Evolutionary conservation across 371 early-diverging fungal species (phyloP).

Genomic region (Conidiobolus incongruus): DNA sequence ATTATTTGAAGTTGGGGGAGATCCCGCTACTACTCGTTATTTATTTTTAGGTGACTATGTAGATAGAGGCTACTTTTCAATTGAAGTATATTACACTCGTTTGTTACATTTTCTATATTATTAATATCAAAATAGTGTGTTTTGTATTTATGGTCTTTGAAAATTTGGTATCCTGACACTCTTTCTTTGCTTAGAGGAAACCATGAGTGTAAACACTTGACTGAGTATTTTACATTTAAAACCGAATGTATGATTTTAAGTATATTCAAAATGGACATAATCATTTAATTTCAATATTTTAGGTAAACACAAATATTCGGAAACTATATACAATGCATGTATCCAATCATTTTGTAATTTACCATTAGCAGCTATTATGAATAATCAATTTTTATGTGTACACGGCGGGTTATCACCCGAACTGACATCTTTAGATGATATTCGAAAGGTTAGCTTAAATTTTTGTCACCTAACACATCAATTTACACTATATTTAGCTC

Average conservation of each 20-base stretch:
- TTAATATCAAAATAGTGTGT: constrained; percentile 34
- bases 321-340: constrained; percentile 76
- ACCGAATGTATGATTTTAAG: constrained; percentile 52
- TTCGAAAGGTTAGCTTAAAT: constrained; percentile 27
- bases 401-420: constrained; percentile 98
- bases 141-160: constrained; percentile 69
- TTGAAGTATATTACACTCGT: constrained; percentile 27
- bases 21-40: constrained; percentile 68
- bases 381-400: constrained; percentile 91
- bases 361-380: constrained; percentile 91
- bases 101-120: neutral
- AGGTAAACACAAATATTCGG: constrained; percentile 86
- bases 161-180: constrained; percentile 81
- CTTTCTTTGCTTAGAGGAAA: constrained; percentile 91
- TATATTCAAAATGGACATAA: constrained; percentile 4
- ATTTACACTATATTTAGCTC: constrained; percentile 22
- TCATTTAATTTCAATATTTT: constrained; percentile 10
- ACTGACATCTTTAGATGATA: constrained; percentile 63
- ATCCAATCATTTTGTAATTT: constrained; percentile 86
- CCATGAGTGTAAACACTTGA: constrained; percentile 95
- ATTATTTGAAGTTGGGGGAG: constrained; percentile 91
- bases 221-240: constrained; percentile 95
- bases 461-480: too few species aligned
- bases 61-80: constrained; percentile 88
- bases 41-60: constrained; percentile 97